These are phyloP conservation scores for Leccinum uliginosum DNA, from an alignment of 768 basidiomycete species.

Conservation along the genomic window DNA sequence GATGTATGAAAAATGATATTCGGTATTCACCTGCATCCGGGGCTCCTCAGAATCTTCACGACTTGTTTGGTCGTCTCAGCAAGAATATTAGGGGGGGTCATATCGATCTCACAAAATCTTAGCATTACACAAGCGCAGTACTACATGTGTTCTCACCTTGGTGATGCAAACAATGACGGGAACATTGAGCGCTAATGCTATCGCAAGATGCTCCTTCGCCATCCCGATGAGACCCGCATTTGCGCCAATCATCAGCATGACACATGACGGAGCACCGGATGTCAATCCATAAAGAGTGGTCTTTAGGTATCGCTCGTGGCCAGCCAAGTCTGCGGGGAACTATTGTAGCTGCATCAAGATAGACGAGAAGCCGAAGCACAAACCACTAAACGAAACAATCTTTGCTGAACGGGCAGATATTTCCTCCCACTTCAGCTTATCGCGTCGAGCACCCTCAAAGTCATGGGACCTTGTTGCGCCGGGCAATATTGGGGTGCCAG, in stretches of 20 bases:
- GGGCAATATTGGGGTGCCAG: slow-evolving; percentile 77
- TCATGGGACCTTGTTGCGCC: slow-evolving; percentile 52
- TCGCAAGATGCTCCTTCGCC: slow-evolving; percentile 96
- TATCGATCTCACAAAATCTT: slow-evolving; percentile 63
- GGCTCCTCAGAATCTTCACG: slow-evolving; percentile 85
- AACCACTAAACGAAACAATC: slow-evolving; percentile 90
- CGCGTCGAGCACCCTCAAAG: slow-evolving; percentile 62
- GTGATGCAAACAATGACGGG: slow-evolving; percentile 94
- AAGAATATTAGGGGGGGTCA: slow-evolving; percentile 91
- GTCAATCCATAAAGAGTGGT: slow-evolving; percentile 95
- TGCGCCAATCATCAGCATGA: slow-evolving; percentile 89
- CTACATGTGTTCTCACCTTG: slow-evolving; percentile 50
- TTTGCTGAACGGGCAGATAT: slow-evolving; percentile 87
- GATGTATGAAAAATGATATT: not conserved
- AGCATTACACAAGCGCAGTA: slow-evolving; percentile 2
- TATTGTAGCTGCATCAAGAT: not conserved
- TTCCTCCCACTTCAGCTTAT: slow-evolving; percentile 95
- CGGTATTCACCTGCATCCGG: slow-evolving; percentile 74
- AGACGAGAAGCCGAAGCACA: slow-evolving; percentile 6
- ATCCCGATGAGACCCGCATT: slow-evolving; percentile 91
- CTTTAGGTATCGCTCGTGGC: slow-evolving; percentile 89
- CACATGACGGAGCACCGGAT: slow-evolving; percentile 88
- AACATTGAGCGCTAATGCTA: slow-evolving; percentile 88
- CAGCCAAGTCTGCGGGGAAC: slow-evolving; percentile 72
- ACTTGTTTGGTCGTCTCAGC: slow-evolving; percentile 92